Percentiles rank a stretch among this genome's conserved stretches.
Conservation (phyloP, 495 filamentous ascomycete species). For the Ascodesmis nigricans region DNA sequence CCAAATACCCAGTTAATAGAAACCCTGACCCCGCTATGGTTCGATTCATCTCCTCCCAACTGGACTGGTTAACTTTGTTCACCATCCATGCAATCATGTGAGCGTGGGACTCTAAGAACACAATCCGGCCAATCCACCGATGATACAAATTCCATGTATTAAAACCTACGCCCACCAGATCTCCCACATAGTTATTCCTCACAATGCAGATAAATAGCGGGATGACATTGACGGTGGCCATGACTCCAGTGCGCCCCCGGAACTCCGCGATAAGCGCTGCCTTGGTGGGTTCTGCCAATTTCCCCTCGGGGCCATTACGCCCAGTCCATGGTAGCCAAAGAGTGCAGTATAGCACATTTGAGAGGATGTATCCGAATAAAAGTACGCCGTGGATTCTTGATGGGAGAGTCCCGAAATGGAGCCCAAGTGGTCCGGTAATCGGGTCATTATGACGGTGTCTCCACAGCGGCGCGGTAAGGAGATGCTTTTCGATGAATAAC, state of each 20-base stretch:
- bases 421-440: conserved; percentile 17
- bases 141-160: conserved; percentile 65
- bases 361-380: conserved; percentile 38
- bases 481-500: conserved; percentile 22
- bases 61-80: conserved; percentile 40
- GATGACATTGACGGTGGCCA: conserved; percentile 61
- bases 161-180: conserved; percentile 26
- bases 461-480: conserved; percentile 70
- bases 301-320: conserved; percentile 13
- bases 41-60: conserved; percentile 36
- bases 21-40: conserved; percentile 32
- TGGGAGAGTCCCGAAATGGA: conserved; percentile 72
- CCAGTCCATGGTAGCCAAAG: conserved; percentile 33
- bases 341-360: conserved; percentile 44
- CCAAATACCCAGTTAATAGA: conserved; percentile 33
- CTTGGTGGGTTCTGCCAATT: conserved; percentile 24
- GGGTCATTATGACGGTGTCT: conserved; percentile 69
- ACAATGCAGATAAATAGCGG: conserved; percentile 46
- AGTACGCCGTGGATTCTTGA: conserved; percentile 61
- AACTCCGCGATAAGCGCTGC: conserved; percentile 35
- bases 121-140: conserved; percentile 56
- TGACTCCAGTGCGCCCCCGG: conserved; percentile 51
- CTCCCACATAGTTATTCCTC: conserved; percentile 47
- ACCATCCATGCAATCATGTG: conserved; percentile 44
- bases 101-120: conserved; percentile 38